A percentile compares a stretch with the other conserved stretches of the same genome.
Conservation (phyloP, 768 basidiomycete genomes). For the Chiua virens region DNA sequence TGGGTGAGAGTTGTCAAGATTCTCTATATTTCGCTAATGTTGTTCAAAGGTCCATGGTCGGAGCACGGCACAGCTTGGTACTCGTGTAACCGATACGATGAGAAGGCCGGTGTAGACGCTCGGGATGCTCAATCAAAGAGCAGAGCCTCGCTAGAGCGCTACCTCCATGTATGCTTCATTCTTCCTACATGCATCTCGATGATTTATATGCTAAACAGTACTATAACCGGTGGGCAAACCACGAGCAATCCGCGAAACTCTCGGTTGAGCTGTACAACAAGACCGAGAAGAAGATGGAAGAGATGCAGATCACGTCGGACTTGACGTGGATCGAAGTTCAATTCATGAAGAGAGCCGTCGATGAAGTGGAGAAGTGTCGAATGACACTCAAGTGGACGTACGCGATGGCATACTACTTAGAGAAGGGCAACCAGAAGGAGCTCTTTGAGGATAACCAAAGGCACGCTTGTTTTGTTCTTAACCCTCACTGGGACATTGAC, state of each 20-base stretch:
- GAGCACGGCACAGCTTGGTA: slow-evolving; percentile 99
- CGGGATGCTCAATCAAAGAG: slow-evolving; percentile 90
- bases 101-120: slow-evolving; percentile 83
- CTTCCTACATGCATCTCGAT: not conserved
- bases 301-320: slow-evolving; percentile 91
- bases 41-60: slow-evolving; percentile 79
- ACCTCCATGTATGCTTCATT: slow-evolving; percentile 76
- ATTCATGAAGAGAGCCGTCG: slow-evolving; percentile 98
- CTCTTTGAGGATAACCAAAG: slow-evolving; percentile 97
- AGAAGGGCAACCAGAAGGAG: slow-evolving; percentile 88
- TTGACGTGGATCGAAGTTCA: slow-evolving; percentile 99
- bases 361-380: slow-evolving; percentile 85
- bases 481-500: not conserved
- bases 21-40: slow-evolving; percentile 1
- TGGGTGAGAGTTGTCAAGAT: slow-evolving; percentile 55
- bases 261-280: slow-evolving; percentile 89
- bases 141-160: slow-evolving; percentile 89
- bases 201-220: slow-evolving; percentile 54
- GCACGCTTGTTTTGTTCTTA: slow-evolving; percentile 36
- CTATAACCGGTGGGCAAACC: slow-evolving; percentile 99
- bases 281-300: slow-evolving; percentile 99
- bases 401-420: slow-evolving; percentile 97
- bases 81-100: slow-evolving; percentile 96
- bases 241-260: slow-evolving; percentile 98
- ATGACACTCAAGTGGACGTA: slow-evolving; percentile 99